Base-by-base conservation (phyloP, 2,329 filamentous ascomycete genomes). In the Ophiostoma populinum region DNA sequence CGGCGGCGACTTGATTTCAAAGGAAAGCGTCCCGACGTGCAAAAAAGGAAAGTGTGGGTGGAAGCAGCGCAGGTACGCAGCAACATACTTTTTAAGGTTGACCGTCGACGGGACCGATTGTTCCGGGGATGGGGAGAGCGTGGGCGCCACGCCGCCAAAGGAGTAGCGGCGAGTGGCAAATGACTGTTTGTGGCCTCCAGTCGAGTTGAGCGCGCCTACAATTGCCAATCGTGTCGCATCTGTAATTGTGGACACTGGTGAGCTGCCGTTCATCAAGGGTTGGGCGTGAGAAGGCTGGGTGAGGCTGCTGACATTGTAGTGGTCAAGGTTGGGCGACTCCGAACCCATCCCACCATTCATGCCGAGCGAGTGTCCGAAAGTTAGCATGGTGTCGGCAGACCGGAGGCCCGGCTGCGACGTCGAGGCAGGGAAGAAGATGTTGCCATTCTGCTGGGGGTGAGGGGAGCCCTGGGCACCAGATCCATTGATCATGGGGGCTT, bases 31-130 rank as follows among this genome's bases (percentile, higher is more conserved):
- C 35, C 86, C 77, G 45, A 93, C 72, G 56, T 95, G 87, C 41
- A 93, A 62, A 55, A 95, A 93, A n/a, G 90, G 87, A 41, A 93
- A 58, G 53, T 95, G 87, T 16, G 87, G 87, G 51, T 94, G 86
- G 55, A 92, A 93, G 53, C 82, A 92, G 44, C 75, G 75, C 48
- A 95, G 74, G 57, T 94, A 95, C 40, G 86, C 79, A 44, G 75
- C 75, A 42, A 94, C 80, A 55, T 86, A 94, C 52, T 83, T 79
- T 54, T 92, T 85, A 42, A 95, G 71, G 51, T 94, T 83, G 50
- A 70, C 65, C 22, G 82, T 87, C 57, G 70, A 83, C 35, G 87
- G 86, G 39, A 93, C 65, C 44, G 59, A 26, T 9, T 67, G 46
- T 59, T 67, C 49, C 58, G 63, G 57, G 42, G 66, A 62, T 37